Evolutionary conservation across 129 eudicot genomes (phyloP).

Genomic region (Erigeron canadensis): DNA sequence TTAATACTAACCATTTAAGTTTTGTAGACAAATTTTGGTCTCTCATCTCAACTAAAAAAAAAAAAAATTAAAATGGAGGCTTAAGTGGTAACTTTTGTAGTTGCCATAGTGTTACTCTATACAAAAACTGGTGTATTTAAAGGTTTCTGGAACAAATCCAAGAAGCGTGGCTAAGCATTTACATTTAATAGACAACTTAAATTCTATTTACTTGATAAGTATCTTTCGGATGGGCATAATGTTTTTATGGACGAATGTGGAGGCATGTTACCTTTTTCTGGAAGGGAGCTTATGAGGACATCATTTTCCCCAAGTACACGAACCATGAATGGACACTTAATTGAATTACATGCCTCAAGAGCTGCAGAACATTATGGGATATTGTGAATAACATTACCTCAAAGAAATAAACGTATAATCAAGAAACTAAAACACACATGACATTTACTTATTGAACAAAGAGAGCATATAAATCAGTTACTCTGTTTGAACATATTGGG

Average conservation of each 20-base stretch:
- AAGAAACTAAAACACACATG: background rate
- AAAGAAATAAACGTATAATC: background rate
- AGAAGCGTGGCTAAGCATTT: background rate
- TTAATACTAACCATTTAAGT: background rate
- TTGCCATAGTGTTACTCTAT: background rate
- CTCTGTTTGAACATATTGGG: background rate
- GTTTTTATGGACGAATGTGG: background rate
- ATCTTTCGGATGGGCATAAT: background rate
- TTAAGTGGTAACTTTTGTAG: background rate
- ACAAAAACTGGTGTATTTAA: background rate
- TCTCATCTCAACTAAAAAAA: background rate
- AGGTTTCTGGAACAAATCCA: background rate
- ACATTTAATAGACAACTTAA: background rate
- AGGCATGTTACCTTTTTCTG: constrained; percentile 60
- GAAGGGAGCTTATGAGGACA: constrained; percentile 52
- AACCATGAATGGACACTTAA: constrained; percentile 56
- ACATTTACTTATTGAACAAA: background rate
- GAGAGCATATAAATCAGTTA: background rate
- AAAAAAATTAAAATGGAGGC: background rate
- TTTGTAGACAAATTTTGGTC: background rate
- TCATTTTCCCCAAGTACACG: constrained; percentile 74
- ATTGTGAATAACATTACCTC: background rate
- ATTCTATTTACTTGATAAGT: background rate
- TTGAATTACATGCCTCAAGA: constrained; percentile 66
- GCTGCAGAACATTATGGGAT: constrained; percentile 54